Base-by-base conservation (phyloP, 1,284 basidiomycete genomes). In the Rhodotorula sp. region DNA sequence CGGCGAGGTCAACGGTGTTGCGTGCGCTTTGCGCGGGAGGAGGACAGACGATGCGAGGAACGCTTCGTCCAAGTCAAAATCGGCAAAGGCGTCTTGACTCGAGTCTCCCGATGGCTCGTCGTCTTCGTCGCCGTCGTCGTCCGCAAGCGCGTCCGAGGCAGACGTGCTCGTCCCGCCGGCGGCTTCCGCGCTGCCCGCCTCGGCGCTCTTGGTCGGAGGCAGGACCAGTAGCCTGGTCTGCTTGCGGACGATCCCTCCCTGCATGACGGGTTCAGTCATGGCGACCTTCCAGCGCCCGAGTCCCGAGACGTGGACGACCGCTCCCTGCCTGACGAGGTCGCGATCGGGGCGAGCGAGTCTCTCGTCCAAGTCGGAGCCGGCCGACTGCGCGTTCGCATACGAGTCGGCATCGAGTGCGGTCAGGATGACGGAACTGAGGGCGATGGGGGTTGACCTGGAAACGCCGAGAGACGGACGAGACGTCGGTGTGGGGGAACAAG, bases 61-160 rank as follows among this genome's bases (percentile, higher is more conserved):
- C 26, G 82, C 84, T 78, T 92, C 89, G 77, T 86, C 86, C 62
- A 92, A 90, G 77, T 89, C 87, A 58, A 89, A 80, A 5, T 77
- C 80, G 31, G 77, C 70, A 10, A 72, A 74, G 43, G 81, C 77
- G 31, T 76, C 71, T 54, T 72, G 69, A 14, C 38, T 43, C 8
- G 38, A 43, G 38, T 43, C 38, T 43, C 38, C 38, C 15, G 48
- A 28, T 18, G 57, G 56, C 10, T 31, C 45, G 19, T 60, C 62
- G 47, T 62, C 34, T 4, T 38, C n/a, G 23, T 47, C 38, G 2
- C 4, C 7, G n/a, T 54, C 49, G 79, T 77, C 69, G 54, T 26
- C 54, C 54, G 38, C 38, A 43, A 43, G 12, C 10, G 80, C 78
- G 70, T 21, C 21, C 21, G 21, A 49, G 5, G 1, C 26, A 15